Evolutionary conservation across 768 basidiomycete species (phyloP), one percentile per base, ranked within the genome.

Genomic region (Tulasnella sp.): DNA sequence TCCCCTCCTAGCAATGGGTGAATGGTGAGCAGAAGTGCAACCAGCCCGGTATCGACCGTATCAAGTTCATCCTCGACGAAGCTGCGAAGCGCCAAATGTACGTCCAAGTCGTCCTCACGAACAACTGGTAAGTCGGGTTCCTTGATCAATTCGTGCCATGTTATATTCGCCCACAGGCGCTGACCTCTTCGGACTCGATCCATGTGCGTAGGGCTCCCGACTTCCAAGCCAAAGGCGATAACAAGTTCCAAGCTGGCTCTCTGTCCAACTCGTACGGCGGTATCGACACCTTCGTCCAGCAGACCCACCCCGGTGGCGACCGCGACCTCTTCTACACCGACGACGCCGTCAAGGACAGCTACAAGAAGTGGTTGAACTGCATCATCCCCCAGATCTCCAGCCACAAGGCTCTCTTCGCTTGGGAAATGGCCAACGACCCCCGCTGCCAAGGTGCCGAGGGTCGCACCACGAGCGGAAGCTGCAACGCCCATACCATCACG

Each of bases 401-500:
- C 38, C 42, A 36, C 44, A 56, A 73, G 4, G 79, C 78, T 8
- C 71, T 81, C 80, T 79, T 81, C 74, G 74, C 78, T 14, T 81
- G 78, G 78, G 80, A 81, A 74, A n/a, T 81, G 39, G 72, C 72
- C n/a, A 79, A 81, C 48, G 80, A 81, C 74, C 72, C 80, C 16
- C 78, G 80, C 12, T 81, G 80, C 75, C n/a, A 44, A 27, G 73
- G 74, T 27, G 74, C 75, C 40, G 27, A 56, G 1, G 46, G 73
- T 4, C 9, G 16, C 27, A 62, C 79, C n/a, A 71, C 79, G 2
- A 42, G 46, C 75, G 44, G 76, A 1, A 38, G 21, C 46, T 92
- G 92, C 83, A 87, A 85, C 44, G 85, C 91, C 12, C 84, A 85
- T 48, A 89, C 88, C 39, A 83, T 93, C 58, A 93, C 92, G 2